phyloP scores from a whole-genome alignment of 2,329 filamentous ascomycete species.

The Colletotrichum brevisporum region DNA sequence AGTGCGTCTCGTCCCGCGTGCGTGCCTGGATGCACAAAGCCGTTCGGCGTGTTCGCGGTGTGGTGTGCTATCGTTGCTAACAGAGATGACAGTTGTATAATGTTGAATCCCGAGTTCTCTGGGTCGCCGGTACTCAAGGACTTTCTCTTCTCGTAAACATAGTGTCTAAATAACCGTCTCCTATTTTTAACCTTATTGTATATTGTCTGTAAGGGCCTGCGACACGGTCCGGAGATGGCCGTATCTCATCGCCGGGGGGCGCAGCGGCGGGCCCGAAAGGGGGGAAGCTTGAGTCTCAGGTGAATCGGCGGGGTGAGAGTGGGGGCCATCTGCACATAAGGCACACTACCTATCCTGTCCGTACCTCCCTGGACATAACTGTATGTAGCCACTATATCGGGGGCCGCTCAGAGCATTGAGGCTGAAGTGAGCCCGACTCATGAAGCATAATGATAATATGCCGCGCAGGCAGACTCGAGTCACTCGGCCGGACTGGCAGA shows the following conservation, averaged over 20 bases:
- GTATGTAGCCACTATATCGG: neutral
- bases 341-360: too few relatives aligned
- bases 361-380: neutral
- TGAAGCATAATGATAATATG: constrained; percentile 39
- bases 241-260: constrained; percentile 1
- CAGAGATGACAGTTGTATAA: constrained; percentile 76
- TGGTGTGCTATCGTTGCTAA: constrained; percentile 41
- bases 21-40: too few relatives aligned
- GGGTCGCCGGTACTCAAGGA: constrained; percentile 92
- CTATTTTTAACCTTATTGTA: constrained; percentile 28
- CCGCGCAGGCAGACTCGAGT: neutral
- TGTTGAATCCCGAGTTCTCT: constrained; percentile 94
- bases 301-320: constrained; percentile 1
- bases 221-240: constrained; percentile 10
- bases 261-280: constrained; percentile 7
- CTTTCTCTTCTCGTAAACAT: constrained; percentile 79
- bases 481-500: too few relatives aligned
- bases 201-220: constrained; percentile 17
- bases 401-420: neutral
- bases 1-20: constrained; percentile 68
- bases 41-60: neutral
- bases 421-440: neutral
- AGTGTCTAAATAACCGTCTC: constrained; percentile 28
- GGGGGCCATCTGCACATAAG: constrained; percentile 17
- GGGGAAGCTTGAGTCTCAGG: neutral